Evolutionary conservation across 2,329 filamentous ascomycete genomes (phyloP).

Genomic region (Trematosphaeria pertusa): DNA sequence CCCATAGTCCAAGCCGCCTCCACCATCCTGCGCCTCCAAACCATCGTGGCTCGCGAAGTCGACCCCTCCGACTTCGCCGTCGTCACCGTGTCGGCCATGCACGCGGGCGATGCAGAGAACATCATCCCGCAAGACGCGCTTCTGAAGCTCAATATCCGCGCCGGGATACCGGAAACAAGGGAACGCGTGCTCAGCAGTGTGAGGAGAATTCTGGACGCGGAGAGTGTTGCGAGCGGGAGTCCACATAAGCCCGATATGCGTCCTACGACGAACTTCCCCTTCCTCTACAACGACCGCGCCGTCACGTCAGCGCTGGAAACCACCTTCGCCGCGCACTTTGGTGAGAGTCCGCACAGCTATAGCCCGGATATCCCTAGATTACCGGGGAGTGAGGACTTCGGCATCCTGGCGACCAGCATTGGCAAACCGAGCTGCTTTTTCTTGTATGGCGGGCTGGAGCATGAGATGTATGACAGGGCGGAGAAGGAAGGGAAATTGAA

Average conservation of each 20-base stretch:
- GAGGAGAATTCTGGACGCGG: slow-evolving; percentile 62
- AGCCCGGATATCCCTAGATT: slow-evolving; percentile 51
- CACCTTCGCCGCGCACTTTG: slow-evolving; percentile 57
- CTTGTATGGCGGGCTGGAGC: slow-evolving; percentile 62
- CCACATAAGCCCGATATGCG: slow-evolving; percentile 53
- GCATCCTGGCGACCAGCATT: slow-evolving; percentile 59
- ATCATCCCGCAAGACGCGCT: slow-evolving; percentile 64
- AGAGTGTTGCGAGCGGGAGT: slow-evolving; percentile 59
- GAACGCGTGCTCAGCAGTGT: slow-evolving; percentile 57
- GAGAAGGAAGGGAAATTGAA: slow-evolving; percentile 54
- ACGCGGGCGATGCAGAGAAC: slow-evolving; percentile 67
- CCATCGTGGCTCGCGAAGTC: slow-evolving; percentile 64
- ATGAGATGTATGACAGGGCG: slow-evolving; percentile 58
- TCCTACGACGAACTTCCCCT: slow-evolving; percentile 51
- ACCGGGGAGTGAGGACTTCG: slow-evolving; percentile 65
- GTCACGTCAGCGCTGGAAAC: slow-evolving; percentile 53
- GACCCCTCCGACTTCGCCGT: slow-evolving; percentile 63
- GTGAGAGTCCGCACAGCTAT: slow-evolving; percentile 33
- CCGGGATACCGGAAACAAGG: slow-evolving; percentile 55
- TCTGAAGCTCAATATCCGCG: slow-evolving; percentile 63
- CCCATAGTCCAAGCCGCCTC: slow-evolving; percentile 65
- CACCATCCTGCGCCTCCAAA: slow-evolving; percentile 65
- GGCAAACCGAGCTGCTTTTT: slow-evolving; percentile 63
- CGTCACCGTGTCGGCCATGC: slow-evolving; percentile 65
- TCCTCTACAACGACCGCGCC: slow-evolving; percentile 60